These are phyloP conservation scores for Cerrena zonata DNA, from an alignment of 1,284 basidiomycete species.

Conservation along the genomic window DNA sequence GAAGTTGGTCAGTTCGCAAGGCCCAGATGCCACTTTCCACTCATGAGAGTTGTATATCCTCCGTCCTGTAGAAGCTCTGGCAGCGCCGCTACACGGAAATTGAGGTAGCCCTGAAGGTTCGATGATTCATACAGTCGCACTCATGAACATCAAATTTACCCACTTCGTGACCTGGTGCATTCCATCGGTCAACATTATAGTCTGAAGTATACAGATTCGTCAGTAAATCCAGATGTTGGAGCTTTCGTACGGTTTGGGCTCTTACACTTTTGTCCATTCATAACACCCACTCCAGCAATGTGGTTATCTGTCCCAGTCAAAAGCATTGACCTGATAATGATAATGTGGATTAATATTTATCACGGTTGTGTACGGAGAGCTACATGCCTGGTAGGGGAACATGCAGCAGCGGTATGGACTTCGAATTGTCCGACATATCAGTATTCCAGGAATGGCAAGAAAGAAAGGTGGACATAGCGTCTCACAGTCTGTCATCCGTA, in stretches of 20 bases:
- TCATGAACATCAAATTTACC: not conserved
- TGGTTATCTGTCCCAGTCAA: not conserved
- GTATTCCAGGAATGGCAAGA: no score
- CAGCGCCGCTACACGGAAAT: not conserved
- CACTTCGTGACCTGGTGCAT: no score
- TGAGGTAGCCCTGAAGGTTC: not conserved
- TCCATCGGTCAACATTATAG: no score
- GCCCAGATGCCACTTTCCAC: not conserved
- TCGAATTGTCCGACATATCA: no score
- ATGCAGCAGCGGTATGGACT: not conserved
- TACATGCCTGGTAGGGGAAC: not conserved
- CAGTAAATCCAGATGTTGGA: no score
- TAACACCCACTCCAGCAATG: not conserved
- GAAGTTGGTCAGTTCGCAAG: not conserved
- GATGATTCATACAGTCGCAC: not conserved
- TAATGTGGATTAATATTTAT: no score
- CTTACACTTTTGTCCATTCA: no score
- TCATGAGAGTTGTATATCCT: not conserved
- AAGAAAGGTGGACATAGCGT: no score
- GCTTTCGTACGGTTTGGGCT: no score
- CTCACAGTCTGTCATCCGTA: not conserved
- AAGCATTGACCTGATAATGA: no score
- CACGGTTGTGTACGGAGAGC: no score
- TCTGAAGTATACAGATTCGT: no score
- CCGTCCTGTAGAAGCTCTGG: not conserved